Evolutionary conservation across 2,329 filamentous ascomycete genomes (phyloP), one percentile per base, ranked within the genome.

Genomic region (Colletotrichum euphorbiae): DNA sequence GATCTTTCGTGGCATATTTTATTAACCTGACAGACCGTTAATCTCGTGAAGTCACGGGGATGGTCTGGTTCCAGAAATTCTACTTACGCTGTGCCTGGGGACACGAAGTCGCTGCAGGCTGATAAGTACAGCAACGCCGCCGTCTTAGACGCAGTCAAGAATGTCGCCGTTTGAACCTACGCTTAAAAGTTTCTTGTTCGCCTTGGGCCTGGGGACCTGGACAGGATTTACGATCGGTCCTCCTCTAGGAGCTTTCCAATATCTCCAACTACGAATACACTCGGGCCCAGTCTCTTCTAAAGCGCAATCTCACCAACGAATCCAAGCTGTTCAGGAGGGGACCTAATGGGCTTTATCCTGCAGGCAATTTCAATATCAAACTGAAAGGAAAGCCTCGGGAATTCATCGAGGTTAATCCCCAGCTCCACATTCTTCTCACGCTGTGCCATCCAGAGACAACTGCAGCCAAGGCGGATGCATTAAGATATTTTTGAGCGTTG

Each of bases 211-310:
- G 66, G 62, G 0, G 62, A 67, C 2, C 15, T 40, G 0, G 71
- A 74, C 40, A 82, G 80, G 70, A 64, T 71, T 0, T 76, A 42
- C 74, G 72, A 5, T 71, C 70, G 1, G 74, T 80, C 1, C 59
- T 85, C 8, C 74, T 83, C 2, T 82, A 85, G 66, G 83, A 86
- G 55, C 67, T 85, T 0, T 77, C 79, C 28, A 84, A 84, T 52
- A 61, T 82, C 4, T 82, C 78, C 21, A 74, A 84, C n/a, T 64
- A 83, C 0, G 83, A 84, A 56, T 85, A 80, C 52, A 57, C 46
- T 1, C 79, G 80, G 1, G 72, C 75, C 0, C 81, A 83, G 43
- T 69, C 72, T 12, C 24, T 76, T 0, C 78, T 85, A 52, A 83
- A 79, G 66, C 82, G n/a, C 6, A 72, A 79, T 2, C 71, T 84